Conservation (phyloP, 2,329 filamentous ascomycete species). For the Dothideomycetidae sp. region DNA sequence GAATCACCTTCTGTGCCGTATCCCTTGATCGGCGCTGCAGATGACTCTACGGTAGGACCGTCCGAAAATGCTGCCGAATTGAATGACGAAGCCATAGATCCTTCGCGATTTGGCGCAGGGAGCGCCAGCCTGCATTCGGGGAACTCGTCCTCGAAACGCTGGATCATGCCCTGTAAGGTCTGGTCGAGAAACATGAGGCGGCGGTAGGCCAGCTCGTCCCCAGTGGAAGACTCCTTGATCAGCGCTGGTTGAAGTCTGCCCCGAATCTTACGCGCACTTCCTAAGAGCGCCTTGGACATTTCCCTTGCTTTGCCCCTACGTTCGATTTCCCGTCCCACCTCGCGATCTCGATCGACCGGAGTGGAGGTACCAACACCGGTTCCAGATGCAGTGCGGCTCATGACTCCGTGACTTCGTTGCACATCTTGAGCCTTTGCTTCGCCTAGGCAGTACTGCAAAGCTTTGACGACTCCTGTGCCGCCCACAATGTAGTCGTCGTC, state of each 20-base stretch:
- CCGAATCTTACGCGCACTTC: conserved; percentile 79
- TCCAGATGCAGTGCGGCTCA: conserved; percentile 37
- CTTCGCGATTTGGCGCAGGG: conserved; percentile 8
- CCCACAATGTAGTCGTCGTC: conserved; percentile 94
- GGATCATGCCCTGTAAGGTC: conserved; percentile 81
- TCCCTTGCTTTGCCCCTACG: conserved; percentile 58
- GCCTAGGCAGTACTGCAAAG: conserved; percentile 75
- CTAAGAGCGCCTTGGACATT: conserved; percentile 81
- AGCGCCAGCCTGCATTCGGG: conserved; percentile 59
- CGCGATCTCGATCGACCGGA: conserved; percentile 14
- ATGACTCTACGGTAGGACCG: not conserved
- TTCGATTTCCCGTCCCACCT: conserved; percentile 14
- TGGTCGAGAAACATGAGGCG: conserved; percentile 75
- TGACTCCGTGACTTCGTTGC: conserved; percentile 30
- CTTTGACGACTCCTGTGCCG: conserved; percentile 88
- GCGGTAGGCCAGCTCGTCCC: conserved; percentile 63
- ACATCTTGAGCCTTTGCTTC: conserved; percentile 56
- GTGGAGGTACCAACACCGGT: conserved; percentile 32
- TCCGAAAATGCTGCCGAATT: conserved; percentile 8
- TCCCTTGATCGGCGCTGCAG: conserved; percentile 1
- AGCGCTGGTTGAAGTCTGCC: conserved; percentile 70
- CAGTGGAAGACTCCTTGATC: conserved; percentile 54
- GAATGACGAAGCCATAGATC: conserved; percentile 11
- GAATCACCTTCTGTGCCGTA: conserved; percentile 11
- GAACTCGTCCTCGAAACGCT: conserved; percentile 90